phyloP scores from a whole-genome alignment of 1,284 basidiomycete species.

The Neonothopanus nambi region DNA sequence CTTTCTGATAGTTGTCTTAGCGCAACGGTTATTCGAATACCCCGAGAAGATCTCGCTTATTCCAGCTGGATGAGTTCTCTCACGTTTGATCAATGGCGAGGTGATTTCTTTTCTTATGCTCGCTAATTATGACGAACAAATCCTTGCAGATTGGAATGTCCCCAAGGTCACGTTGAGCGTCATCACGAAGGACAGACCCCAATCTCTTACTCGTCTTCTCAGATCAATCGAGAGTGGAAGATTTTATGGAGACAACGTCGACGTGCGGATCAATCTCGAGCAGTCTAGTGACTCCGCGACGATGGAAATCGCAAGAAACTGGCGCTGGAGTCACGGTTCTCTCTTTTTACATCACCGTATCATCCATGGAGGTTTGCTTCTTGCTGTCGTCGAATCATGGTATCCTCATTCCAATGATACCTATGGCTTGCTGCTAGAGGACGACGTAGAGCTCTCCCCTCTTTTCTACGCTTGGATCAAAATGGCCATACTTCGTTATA shows the following conservation, averaged over 20 bases:
- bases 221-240: slow-evolving; percentile 56
- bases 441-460: slow-evolving; percentile 81
- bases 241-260: slow-evolving; percentile 68
- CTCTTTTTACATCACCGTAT: slow-evolving; percentile 68
- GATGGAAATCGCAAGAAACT: slow-evolving; percentile 45
- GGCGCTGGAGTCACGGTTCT: slow-evolving; percentile 61
- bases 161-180: slow-evolving; percentile 70
- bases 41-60: slow-evolving; percentile 51
- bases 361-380: slow-evolving; percentile 72
- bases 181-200: slow-evolving; percentile 75
- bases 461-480: slow-evolving; percentile 84
- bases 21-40: slow-evolving; percentile 46
- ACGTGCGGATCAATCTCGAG: slow-evolving; percentile 72
- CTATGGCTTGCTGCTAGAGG: slow-evolving; percentile 79
- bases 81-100: slow-evolving; percentile 52
- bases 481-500: slow-evolving; percentile 70
- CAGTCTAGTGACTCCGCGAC: slow-evolving; percentile 70
- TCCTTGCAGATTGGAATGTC: slow-evolving; percentile 64
- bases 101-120: slow-evolving; percentile 34
- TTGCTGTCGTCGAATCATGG: slow-evolving; percentile 85
- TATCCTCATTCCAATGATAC: slow-evolving; percentile 72
- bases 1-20: slow-evolving; percentile 4
- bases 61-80: slow-evolving; percentile 68
- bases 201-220: slow-evolving; percentile 69
- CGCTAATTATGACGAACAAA: slow-evolving; percentile 7